These are phyloP conservation scores for Lunularia cruciata DNA, from an alignment of 225 moss, liverwort and hornwort genomes.

Conservation along the genomic window DNA sequence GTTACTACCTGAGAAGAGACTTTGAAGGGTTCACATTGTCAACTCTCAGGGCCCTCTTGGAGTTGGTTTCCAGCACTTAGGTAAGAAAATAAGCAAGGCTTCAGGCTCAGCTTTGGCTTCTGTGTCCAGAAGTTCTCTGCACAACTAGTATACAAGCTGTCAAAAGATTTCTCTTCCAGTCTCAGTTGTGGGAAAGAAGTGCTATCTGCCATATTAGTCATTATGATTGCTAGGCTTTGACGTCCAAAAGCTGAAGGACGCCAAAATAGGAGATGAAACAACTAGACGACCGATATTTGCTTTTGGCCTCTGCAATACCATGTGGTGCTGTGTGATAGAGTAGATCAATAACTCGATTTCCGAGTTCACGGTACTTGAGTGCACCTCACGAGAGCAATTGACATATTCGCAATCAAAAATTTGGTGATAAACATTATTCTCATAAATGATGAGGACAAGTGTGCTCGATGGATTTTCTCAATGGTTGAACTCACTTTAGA, in stretches of 20 bases:
- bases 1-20: no score
- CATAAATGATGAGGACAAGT: background rate
- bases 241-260: no score
- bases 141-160: slow-evolving; percentile 4
- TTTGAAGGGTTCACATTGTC: no score
- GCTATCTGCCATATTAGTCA: no score
- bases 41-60: background rate
- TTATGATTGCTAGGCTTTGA: no score
- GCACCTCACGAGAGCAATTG: background rate
- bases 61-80: background rate
- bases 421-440: background rate
- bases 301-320: background rate
- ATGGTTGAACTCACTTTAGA: slow-evolving; percentile 9
- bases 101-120: background rate
- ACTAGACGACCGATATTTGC: background rate
- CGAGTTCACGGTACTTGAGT: background rate
- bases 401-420: background rate
- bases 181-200: no score
- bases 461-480: background rate
- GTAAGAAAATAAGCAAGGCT: background rate
- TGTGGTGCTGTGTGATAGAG: background rate
- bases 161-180: background rate
- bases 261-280: no score
- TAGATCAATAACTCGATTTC: background rate
- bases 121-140: background rate